These are phyloP conservation scores for Ascochyta clinopodiicola DNA, from an alignment of 2,329 filamentous ascomycete species.

Conservation along the genomic window DNA sequence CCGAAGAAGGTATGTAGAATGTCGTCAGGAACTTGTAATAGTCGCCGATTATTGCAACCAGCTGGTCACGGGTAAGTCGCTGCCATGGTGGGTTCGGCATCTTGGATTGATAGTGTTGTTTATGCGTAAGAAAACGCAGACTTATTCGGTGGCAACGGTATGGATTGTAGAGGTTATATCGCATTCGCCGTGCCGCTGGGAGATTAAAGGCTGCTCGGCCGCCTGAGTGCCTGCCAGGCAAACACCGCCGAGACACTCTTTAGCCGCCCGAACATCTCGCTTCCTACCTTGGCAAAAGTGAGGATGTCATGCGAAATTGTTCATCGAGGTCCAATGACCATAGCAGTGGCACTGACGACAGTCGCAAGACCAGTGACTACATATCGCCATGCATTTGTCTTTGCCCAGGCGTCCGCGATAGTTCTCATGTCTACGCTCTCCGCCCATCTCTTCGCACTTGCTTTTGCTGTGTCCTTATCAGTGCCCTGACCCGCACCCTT, in stretches of 20 bases:
- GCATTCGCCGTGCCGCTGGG: background rate
- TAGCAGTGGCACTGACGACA: constrained; percentile 24
- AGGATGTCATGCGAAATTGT: background rate
- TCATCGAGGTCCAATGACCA: constrained; percentile 1
- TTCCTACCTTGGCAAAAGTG: background rate
- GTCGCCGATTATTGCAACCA: constrained; percentile 13
- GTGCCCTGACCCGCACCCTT: constrained; percentile 19
- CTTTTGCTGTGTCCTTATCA: constrained; percentile 23
- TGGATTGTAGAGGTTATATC: background rate
- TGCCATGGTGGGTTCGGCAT: background rate
- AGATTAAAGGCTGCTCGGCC: background rate
- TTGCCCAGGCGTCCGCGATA: constrained; percentile 26
- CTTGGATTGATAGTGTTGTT: background rate
- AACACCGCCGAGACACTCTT: background rate
- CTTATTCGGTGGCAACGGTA: background rate
- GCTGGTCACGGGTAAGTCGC: constrained; percentile 4
- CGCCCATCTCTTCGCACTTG: constrained; percentile 25
- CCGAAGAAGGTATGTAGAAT: constrained; percentile 13
- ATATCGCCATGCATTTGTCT: constrained; percentile 28
- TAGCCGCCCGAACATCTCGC: background rate
- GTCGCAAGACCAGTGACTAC: constrained; percentile 24
- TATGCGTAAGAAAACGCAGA: background rate
- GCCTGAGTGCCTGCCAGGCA: background rate
- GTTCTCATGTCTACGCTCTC: constrained; percentile 28
- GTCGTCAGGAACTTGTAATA: constrained; percentile 19